Conservation (phyloP, 306 rosid species). For the Cucurbita maxima region DNA sequence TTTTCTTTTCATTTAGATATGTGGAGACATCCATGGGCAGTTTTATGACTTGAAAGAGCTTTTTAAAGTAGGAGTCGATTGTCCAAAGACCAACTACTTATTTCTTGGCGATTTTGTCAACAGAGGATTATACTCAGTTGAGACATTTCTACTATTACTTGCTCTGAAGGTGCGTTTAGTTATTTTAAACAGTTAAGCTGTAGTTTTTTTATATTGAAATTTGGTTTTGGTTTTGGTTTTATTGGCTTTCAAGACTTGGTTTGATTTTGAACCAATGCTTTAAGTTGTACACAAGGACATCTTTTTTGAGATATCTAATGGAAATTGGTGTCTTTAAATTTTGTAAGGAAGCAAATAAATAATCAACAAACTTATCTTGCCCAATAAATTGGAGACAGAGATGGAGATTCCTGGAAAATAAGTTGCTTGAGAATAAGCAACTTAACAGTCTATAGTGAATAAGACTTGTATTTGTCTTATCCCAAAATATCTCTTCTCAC, state of each 20-base stretch:
- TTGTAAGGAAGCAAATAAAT: neutral
- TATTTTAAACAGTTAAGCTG: neutral
- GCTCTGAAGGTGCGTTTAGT: conserved; percentile 62
- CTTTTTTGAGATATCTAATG: neutral
- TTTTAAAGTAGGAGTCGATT: conserved; percentile 97
- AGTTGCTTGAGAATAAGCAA: neutral
- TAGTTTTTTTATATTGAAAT: neutral
- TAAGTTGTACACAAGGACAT: neutral
- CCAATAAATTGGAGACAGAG: neutral
- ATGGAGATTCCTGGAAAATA: neutral
- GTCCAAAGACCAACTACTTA: conserved; percentile 90
- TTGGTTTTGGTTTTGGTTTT: neutral
- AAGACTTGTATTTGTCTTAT: neutral
- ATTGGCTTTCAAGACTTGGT: neutral
- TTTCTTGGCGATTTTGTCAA: conserved; percentile 99
- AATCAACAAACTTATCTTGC: neutral
- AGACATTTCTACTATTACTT: conserved; percentile 83
- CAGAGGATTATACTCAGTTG: conserved; percentile 89
- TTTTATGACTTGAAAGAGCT: conserved; percentile 99
- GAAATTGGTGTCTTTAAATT: neutral
- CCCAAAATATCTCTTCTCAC: neutral
- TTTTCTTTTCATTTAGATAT: conserved; percentile 42
- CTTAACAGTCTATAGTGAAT: neutral
- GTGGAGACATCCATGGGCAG: conserved; percentile 98
- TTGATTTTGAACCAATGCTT: no score